phyloP scores from a whole-genome alignment of 768 basidiomycete species.

The Asterophora lycoperdoides region DNA sequence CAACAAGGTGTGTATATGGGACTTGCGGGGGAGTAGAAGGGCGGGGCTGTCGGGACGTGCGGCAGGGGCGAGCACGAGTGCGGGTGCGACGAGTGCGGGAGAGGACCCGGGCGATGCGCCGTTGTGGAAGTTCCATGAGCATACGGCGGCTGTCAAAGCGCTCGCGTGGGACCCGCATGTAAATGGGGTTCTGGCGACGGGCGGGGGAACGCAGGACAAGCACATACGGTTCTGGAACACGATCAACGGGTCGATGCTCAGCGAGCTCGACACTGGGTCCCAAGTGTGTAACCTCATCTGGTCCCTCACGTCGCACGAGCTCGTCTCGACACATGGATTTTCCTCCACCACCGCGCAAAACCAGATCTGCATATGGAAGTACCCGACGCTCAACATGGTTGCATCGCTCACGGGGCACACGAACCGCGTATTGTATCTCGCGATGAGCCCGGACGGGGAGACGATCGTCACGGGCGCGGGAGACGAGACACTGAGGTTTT shows the following conservation, averaged over 20 bases:
- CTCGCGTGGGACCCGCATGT: constrained; percentile 98
- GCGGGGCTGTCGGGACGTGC: constrained; percentile 13
- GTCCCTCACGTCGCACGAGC: constrained; percentile 92
- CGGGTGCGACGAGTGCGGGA: constrained; percentile 23
- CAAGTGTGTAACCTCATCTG: constrained; percentile 97
- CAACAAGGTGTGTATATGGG: constrained; percentile 99
- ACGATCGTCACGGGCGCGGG: constrained; percentile 98
- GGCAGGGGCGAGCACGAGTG: constrained; percentile 20
- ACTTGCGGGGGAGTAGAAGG: constrained; percentile 54
- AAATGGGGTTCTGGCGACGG: constrained; percentile 84
- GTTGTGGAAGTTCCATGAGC: constrained; percentile 93
- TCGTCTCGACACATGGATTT: constrained; percentile 97
- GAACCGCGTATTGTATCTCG: constrained; percentile 93
- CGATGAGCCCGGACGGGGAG: constrained; percentile 95
- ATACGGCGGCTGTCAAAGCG: constrained; percentile 95
- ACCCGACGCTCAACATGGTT: constrained; percentile 90
- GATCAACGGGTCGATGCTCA: constrained; percentile 76
- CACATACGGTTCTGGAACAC: constrained; percentile 99
- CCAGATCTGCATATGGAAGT: constrained; percentile 95
- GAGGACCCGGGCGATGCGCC: constrained; percentile 51
- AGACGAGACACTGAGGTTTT: constrained; percentile 94
- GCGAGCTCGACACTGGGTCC: constrained; percentile 86
- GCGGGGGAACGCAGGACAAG: constrained; percentile 98
- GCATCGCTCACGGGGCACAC: constrained; percentile 94
- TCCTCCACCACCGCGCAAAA: constrained; percentile 92